Evolutionary conservation across 2,329 filamentous ascomycete genomes (phyloP).

Genomic region (Clarireedia hainanense): DNA sequence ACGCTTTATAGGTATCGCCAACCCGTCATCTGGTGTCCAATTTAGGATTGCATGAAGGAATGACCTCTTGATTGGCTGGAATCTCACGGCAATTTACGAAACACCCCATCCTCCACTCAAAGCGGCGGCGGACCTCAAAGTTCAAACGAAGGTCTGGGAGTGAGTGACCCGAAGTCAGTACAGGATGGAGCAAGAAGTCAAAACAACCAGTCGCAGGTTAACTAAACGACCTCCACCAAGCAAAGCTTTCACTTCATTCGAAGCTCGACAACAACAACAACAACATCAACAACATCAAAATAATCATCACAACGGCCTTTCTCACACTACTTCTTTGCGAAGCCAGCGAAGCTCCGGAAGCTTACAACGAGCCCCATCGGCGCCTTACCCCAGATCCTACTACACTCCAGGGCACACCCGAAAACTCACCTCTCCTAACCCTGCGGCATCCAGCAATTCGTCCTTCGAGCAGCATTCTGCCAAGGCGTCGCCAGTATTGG

Average conservation of each 20-base stretch:
- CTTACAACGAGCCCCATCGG: conserved; percentile 52
- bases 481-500: conserved; percentile 24
- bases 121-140: conserved; percentile 9
- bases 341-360: conserved; percentile 58
- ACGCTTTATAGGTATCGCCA: background rate
- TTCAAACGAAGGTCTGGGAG: conserved; percentile 10
- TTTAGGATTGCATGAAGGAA: conserved; percentile 8
- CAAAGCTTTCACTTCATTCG: conserved; percentile 34
- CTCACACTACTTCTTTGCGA: conserved; percentile 37
- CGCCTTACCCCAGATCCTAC: conserved; percentile 36
- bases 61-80: conserved; percentile 5
- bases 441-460: conserved; percentile 32
- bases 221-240: conserved; percentile 42
- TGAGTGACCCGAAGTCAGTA: conserved; percentile 12
- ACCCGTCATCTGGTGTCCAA: conserved; percentile 5
- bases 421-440: conserved; percentile 37
- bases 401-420: conserved; percentile 30
- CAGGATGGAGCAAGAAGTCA: conserved; percentile 25
- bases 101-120: conserved; percentile 9
- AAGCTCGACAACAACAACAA: conserved; percentile 35
- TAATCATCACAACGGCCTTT: conserved; percentile 38
- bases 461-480: conserved; percentile 28
- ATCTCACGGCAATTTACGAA: conserved; percentile 9
- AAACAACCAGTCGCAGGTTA: conserved; percentile 44
- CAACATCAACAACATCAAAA: no score